Conservation (phyloP, 441 rosid genomes). For the Rhodomyrtus psidioides region DNA sequence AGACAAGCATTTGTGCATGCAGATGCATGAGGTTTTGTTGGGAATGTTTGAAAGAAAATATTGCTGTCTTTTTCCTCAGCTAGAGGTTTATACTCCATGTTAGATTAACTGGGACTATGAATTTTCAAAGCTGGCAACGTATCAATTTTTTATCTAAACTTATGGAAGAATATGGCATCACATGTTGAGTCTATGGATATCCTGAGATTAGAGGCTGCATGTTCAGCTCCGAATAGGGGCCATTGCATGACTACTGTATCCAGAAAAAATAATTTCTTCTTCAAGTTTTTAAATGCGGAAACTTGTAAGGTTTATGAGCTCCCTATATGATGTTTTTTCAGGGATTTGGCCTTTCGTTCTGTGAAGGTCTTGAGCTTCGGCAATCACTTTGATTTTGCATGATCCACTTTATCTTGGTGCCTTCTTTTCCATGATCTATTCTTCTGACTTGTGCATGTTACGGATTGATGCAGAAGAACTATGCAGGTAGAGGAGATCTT, state of each 20-base stretch:
- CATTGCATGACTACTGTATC: background rate
- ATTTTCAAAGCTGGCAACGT: background rate
- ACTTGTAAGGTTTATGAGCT: background rate
- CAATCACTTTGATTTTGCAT: no score
- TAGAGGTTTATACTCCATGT: background rate
- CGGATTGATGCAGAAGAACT: slow-evolving; percentile 43
- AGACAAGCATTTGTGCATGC: background rate
- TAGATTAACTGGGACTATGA: background rate
- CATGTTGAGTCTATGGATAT: background rate
- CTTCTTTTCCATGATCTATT: background rate
- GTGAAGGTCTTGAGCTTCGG: background rate
- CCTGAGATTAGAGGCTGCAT: background rate
- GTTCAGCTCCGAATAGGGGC: background rate
- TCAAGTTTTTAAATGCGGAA: background rate
- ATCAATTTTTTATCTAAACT: background rate
- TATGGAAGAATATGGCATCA: background rate
- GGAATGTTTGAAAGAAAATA: background rate
- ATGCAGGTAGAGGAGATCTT: slow-evolving; percentile 62
- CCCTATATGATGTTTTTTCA: background rate
- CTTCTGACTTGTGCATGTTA: background rate
- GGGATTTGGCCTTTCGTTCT: background rate
- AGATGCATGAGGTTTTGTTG: background rate
- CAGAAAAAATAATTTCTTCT: background rate
- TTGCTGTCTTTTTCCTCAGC: background rate
- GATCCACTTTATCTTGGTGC: background rate